Evolutionary conservation across 176 grass and related monocot genomes (phyloP).

Genomic region (Hordeum vulgare): DNA sequence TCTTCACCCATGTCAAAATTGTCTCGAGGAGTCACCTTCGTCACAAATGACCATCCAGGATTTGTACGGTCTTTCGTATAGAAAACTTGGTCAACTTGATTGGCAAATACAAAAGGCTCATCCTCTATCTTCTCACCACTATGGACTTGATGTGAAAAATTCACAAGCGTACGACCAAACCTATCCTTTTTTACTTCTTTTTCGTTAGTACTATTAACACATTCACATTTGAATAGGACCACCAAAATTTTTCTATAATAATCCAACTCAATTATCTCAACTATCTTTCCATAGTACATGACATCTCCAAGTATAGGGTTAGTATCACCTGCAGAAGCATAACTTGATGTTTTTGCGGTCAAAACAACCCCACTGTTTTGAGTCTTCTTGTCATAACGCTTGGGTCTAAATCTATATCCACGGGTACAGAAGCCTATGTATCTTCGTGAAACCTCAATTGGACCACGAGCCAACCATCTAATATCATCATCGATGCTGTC

Average conservation of each 20-base stretch:
- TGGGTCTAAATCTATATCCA: not conserved
- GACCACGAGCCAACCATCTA: no score
- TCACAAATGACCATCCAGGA: not conserved
- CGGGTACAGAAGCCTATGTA: no score
- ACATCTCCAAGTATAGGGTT: constrained; percentile 12
- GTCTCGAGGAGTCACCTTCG: constrained; percentile 3
- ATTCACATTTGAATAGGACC: constrained; percentile 30
- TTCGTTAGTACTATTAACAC: not conserved
- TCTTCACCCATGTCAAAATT: constrained; percentile 1
- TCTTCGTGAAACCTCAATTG: no score
- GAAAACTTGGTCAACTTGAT: constrained; percentile 21
- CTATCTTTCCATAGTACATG: constrained; percentile 15
- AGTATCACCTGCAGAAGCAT: not conserved
- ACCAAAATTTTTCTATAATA: not conserved
- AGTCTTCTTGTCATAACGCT: not conserved
- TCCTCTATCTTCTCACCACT: not conserved
- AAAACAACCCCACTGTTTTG: constrained; percentile 5
- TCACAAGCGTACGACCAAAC: constrained; percentile 8
- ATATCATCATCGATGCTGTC: no score
- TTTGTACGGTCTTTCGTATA: not conserved
- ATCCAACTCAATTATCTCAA: constrained; percentile 16
- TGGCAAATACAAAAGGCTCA: constrained; percentile 10
- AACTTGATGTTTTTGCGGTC: not conserved
- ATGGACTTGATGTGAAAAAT: constrained; percentile 5
- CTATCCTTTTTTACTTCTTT: constrained; percentile 4